A percentile compares a stretch with the other conserved stretches of the same genome.
phyloP scores from a whole-genome alignment of 768 basidiomycete species.

The Serendipita vermifera region DNA sequence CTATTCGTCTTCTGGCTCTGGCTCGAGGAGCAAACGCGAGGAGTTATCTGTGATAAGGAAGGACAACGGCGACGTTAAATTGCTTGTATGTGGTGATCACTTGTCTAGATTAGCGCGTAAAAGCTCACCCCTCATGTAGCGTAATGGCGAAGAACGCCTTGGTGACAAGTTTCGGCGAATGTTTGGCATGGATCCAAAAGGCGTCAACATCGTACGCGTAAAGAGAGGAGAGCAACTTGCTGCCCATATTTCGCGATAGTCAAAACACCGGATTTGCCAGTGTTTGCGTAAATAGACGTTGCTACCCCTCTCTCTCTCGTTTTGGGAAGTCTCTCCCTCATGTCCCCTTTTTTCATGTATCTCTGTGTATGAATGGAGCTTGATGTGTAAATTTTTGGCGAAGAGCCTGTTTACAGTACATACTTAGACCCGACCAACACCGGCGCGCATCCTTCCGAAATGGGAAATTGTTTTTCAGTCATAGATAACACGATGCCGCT shows the following conservation, averaged over 20 bases:
- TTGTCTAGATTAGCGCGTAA: not conserved
- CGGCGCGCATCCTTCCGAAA: no score
- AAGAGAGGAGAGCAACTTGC: not conserved
- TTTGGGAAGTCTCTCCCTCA: no score
- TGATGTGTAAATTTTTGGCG: no score
- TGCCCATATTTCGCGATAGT: not conserved
- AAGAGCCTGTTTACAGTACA: no score
- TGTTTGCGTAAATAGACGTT: no score
- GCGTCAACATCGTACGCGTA: conserved; percentile 5
- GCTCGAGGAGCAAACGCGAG: not conserved
- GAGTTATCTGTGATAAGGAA: not conserved
- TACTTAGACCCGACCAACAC: no score
- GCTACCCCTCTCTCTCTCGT: no score
- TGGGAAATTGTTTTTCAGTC: no score
- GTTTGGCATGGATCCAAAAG: conserved; percentile 4
- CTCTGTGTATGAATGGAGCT: no score
- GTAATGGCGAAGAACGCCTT: conserved; percentile 7
- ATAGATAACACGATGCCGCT: no score
- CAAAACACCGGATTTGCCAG: no score
- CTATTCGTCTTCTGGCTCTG: not conserved
- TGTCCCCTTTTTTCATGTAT: no score
- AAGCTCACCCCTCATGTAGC: not conserved
- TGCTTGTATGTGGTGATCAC: not conserved
- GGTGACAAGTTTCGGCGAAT: not conserved
- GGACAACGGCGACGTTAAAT: not conserved